A percentile compares a stretch with the other conserved stretches of the same genome.
phyloP scores from a whole-genome alignment of 495 filamentous ascomycete genomes.

The Peziza echinospora region DNA sequence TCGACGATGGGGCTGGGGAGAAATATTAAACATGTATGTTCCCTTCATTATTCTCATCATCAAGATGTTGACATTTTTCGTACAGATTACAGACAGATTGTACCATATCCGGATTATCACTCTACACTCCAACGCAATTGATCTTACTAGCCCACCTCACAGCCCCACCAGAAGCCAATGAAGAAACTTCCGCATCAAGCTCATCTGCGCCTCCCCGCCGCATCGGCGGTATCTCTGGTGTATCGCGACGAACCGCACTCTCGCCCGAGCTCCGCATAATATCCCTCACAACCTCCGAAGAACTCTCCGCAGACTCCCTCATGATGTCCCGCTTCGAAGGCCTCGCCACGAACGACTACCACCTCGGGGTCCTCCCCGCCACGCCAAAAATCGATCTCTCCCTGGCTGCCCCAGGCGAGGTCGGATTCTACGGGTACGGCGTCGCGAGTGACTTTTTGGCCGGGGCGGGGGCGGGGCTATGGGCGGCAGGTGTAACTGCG shows the following conservation, averaged over 20 bases:
- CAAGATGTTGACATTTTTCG: background rate
- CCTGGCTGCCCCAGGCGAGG: conserved; percentile 4
- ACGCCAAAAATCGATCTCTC: conserved; percentile 36
- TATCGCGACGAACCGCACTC: conserved; percentile 35
- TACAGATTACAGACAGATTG: conserved; percentile 64
- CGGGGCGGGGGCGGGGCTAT: conserved; percentile 36
- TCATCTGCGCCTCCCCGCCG: background rate
- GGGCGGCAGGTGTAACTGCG: conserved; percentile 70
- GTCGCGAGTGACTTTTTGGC: conserved; percentile 39
- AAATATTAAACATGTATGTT: conserved; percentile 75
- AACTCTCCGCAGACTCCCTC: conserved; percentile 56
- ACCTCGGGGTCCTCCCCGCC: conserved; percentile 61
- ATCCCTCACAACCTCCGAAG: conserved; percentile 59
- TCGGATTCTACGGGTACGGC: conserved; percentile 29
- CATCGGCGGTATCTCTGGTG: conserved; percentile 18
- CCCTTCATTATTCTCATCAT: conserved; percentile 5
- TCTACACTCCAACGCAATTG: conserved; percentile 83
- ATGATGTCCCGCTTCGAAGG: conserved; percentile 66
- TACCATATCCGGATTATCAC: conserved; percentile 84
- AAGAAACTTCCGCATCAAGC: conserved; percentile 24
- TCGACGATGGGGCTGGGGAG: conserved; percentile 52
- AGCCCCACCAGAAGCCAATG: conserved; percentile 25
- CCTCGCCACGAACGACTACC: conserved; percentile 79
- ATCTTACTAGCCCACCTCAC: conserved; percentile 72
- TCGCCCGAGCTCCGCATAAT: conserved; percentile 81